Percentiles rank a stretch among this genome's conserved stretches.
Conservation (phyloP, 1,139 yeast species). For the Petasospora fabianii region DNA sequence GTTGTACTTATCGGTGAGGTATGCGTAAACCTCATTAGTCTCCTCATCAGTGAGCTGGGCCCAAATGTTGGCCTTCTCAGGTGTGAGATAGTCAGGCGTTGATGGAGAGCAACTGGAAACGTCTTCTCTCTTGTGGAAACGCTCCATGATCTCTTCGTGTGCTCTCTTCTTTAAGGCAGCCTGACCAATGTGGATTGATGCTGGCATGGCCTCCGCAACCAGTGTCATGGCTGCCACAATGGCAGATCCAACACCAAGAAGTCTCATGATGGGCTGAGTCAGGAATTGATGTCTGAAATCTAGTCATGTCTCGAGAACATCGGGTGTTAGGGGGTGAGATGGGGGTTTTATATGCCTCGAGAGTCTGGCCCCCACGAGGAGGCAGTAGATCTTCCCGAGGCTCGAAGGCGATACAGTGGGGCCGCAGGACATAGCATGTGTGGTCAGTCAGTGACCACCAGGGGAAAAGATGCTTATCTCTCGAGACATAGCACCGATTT, state of each 20-base stretch:
- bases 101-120: slow-evolving; percentile 13
- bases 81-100: slow-evolving; percentile 13
- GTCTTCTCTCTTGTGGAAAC: slow-evolving; percentile 10
- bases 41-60: slow-evolving; percentile 23
- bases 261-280: neutral
- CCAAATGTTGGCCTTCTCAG: slow-evolving; percentile 26
- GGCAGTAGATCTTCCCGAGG: no score
- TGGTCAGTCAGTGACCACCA: no score
- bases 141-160: slow-evolving; percentile 7
- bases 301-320: no score
- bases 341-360: neutral
- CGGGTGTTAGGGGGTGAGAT: neutral
- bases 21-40: slow-evolving; percentile 16
- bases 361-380: no score
- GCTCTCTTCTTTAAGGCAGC: slow-evolving; percentile 10
- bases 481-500: no score
- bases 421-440: no score
- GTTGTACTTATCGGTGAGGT: slow-evolving; percentile 18
- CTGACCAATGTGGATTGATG: slow-evolving; percentile 10
- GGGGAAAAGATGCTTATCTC: no score
- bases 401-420: no score
- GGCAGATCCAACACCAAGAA: neutral
- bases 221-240: neutral
- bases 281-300: neutral
- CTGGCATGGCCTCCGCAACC: slow-evolving; percentile 9